phyloP scores from a whole-genome alignment of 306 rosid species.

The Gillenia trifoliata region DNA sequence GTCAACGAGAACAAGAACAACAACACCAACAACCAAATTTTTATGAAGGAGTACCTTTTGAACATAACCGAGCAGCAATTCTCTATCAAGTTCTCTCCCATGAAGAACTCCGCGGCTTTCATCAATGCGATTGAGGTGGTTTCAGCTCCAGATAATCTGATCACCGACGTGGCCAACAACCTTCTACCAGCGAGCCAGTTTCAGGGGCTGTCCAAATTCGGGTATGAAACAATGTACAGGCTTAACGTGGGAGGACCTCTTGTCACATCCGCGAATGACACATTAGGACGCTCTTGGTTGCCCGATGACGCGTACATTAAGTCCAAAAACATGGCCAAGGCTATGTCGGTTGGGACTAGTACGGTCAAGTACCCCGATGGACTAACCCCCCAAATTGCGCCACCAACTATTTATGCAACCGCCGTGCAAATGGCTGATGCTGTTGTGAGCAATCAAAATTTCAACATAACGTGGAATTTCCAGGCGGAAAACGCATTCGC shows the following conservation, averaged over 20 bases:
- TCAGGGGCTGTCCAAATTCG: conserved; percentile 22
- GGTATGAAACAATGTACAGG: conserved; percentile 26
- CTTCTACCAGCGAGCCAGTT: conserved; percentile 21
- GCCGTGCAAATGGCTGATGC: conserved; percentile 37
- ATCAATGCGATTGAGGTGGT: conserved; percentile 45
- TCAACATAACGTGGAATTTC: conserved; percentile 44
- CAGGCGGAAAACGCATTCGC: conserved; percentile 27
- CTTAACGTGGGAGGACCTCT: conserved; percentile 44
- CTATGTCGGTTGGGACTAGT: background rate
- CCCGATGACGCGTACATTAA: conserved; percentile 22
- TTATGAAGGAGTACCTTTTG: conserved; percentile 32
- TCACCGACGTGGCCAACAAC: conserved; percentile 22
- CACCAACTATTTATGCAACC: conserved; percentile 37
- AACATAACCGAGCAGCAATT: conserved; percentile 38
- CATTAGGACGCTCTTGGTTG: conserved; percentile 38
- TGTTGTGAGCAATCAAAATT: conserved; percentile 20
- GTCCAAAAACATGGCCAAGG: conserved; percentile 11
- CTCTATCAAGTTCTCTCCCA: conserved; percentile 36
- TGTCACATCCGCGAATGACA: conserved; percentile 34
- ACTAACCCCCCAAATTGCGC: conserved; percentile 23
- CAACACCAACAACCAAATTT: background rate
- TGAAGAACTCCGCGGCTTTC: conserved; percentile 36
- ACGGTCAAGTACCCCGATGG: conserved; percentile 24
- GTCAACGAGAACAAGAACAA: conserved; percentile 4
- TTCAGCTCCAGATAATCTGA: conserved; percentile 33